phyloP scores from a whole-genome alignment of 1,139 yeast species.

The Oligophagozyma castellii region DNA sequence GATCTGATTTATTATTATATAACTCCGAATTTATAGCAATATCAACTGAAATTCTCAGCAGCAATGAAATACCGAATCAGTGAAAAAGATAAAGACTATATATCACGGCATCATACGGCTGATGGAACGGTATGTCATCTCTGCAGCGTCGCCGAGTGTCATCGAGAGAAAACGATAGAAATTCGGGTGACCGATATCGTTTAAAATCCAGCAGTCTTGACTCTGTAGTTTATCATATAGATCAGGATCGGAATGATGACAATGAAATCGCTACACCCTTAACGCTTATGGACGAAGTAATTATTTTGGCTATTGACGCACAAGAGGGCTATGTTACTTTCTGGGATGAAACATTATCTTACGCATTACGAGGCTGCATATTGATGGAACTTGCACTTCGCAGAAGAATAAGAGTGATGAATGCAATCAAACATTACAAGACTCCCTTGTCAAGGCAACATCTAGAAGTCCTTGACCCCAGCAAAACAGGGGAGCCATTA shows the following conservation, averaged over 20 bases:
- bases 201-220: too few species aligned
- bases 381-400: slow-evolving; percentile 84
- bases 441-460: slow-evolving; percentile 78
- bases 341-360: slow-evolving; percentile 96
- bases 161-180: slow-evolving; percentile 5
- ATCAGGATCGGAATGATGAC: slow-evolving; percentile 31
- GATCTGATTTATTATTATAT: too few species aligned
- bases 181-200: slow-evolving; percentile 1
- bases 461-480: slow-evolving; percentile 73
- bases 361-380: slow-evolving; percentile 91
- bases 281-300: slow-evolving; percentile 92
- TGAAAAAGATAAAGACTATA: too few species aligned
- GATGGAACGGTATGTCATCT: background rate
- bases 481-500: slow-evolving; percentile 88
- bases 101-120: too few species aligned
- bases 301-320: slow-evolving; percentile 85
- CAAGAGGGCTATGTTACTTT: slow-evolving; percentile 91
- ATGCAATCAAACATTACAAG: slow-evolving; percentile 87
- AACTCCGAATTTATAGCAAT: too few species aligned
- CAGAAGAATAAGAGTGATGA: slow-evolving; percentile 75
- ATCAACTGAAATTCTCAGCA: too few species aligned
- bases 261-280: slow-evolving; percentile 45
- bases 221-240: slow-evolving; percentile 58
- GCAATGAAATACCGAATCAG: too few species aligned
- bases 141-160: slow-evolving; percentile 6